phyloP scores from a whole-genome alignment of 306 rosid genomes.

The Rubus parviflorus region DNA sequence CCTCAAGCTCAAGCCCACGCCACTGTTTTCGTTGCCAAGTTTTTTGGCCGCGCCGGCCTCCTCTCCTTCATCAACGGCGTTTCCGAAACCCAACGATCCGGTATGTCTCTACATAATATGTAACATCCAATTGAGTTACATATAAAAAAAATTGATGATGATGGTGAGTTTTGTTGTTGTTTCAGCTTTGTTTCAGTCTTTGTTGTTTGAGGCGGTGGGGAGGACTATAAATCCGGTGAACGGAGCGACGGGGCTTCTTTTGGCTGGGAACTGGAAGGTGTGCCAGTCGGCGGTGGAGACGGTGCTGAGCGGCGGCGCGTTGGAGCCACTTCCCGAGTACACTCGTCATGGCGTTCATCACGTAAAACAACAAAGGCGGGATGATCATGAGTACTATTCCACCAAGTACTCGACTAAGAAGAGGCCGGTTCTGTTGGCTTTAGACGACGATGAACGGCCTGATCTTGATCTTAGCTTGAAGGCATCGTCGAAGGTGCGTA shows the following conservation, averaged over 20 bases:
- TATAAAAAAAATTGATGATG: not conserved
- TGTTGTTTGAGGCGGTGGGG: slow-evolving; percentile 81
- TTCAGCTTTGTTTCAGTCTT: slow-evolving; percentile 75
- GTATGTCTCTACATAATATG: slow-evolving; percentile 27
- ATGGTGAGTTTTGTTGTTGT: not conserved
- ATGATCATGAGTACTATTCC: not conserved
- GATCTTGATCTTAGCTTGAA: slow-evolving; percentile 34
- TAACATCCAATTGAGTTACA: not conserved
- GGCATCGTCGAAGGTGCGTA: slow-evolving; percentile 23
- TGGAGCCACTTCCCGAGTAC: slow-evolving; percentile 43
- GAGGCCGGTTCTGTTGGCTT: not conserved
- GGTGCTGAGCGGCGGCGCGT: slow-evolving; percentile 50
- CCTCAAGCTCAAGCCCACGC: slow-evolving; percentile 63
- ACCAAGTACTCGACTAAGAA: slow-evolving; percentile 10
- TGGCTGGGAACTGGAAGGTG: slow-evolving; percentile 75
- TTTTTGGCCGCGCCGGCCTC: slow-evolving; percentile 78
- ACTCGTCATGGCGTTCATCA: not conserved
- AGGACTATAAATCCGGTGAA: slow-evolving; percentile 76
- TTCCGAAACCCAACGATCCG: slow-evolving; percentile 47
- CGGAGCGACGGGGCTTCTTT: slow-evolving; percentile 78
- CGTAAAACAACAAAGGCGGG: not conserved
- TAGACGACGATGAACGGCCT: not conserved
- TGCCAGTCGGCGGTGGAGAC: slow-evolving; percentile 70
- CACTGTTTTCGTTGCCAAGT: slow-evolving; percentile 72
- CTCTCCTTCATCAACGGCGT: slow-evolving; percentile 66